These are phyloP conservation scores for Arthrobotrys megalospora DNA, from an alignment of 2,329 filamentous ascomycete species.

Conservation along the genomic window DNA sequence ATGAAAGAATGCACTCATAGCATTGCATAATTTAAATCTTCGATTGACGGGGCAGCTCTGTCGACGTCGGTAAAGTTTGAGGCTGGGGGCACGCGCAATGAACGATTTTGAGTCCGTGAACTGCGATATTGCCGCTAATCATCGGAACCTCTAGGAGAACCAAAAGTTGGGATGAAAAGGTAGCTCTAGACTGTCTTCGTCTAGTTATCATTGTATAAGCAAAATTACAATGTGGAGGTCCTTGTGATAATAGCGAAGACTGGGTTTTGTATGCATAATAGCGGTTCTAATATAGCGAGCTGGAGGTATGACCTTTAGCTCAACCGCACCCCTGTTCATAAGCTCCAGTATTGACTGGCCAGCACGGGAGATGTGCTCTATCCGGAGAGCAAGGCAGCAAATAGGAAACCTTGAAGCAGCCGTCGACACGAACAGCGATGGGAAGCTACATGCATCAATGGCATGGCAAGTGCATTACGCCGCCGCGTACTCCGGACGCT, in stretches of 20 bases:
- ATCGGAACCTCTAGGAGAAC: slow-evolving; percentile 32
- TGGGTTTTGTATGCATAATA: slow-evolving; percentile 46
- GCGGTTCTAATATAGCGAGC: slow-evolving; percentile 44
- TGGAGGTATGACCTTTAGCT: slow-evolving; percentile 48
- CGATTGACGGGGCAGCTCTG: slow-evolving; percentile 4
- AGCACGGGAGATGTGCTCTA: slow-evolving; percentile 58
- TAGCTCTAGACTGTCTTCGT: slow-evolving; percentile 33
- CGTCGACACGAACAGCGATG: slow-evolving; percentile 25
- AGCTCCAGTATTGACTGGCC: slow-evolving; percentile 37
- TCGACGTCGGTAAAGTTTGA: slow-evolving; percentile 27
- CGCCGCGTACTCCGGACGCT: slow-evolving; percentile 25
- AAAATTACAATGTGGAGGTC: slow-evolving; percentile 25
- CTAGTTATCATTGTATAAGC: slow-evolving; percentile 8
- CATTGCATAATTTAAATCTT: slow-evolving; percentile 27
- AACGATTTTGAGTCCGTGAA: slow-evolving; percentile 16
- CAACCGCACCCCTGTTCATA: slow-evolving; percentile 40
- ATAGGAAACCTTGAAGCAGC: slow-evolving; percentile 36
- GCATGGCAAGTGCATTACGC: slow-evolving; percentile 60
- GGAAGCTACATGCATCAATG: slow-evolving; percentile 45
- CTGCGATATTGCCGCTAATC: slow-evolving; percentile 19
- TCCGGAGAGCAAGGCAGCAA: slow-evolving; percentile 51
- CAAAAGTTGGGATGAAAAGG: slow-evolving; percentile 51
- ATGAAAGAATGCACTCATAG: slow-evolving; percentile 42
- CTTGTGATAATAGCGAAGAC: slow-evolving; percentile 44
- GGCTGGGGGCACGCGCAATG: slow-evolving; percentile 7